A percentile compares a stretch with the other conserved stretches of the same genome.
Conservation (phyloP, 164 flowering plant genomes). For the Chloranthus sessilifolius region DNA sequence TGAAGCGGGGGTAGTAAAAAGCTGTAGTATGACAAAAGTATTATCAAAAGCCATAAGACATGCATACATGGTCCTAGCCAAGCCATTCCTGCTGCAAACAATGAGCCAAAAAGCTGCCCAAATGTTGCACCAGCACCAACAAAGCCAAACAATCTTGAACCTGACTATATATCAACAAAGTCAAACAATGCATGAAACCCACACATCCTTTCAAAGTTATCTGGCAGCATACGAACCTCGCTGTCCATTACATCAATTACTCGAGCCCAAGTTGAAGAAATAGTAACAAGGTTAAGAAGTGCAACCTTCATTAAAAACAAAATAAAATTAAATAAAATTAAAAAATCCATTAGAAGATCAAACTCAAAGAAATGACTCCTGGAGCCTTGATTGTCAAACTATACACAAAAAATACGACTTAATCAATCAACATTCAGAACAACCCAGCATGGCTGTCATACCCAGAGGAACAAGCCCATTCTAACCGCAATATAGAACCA, state of each 20-base stretch:
- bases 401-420: not conserved
- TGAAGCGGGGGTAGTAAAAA: not conserved
- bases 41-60: slow-evolving; percentile 2
- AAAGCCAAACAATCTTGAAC: slow-evolving; percentile 98
- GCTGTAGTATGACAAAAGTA: not conserved
- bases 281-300: slow-evolving; percentile 85
- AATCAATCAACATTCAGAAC: not conserved
- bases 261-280: slow-evolving; percentile 99
- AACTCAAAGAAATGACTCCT: not conserved
- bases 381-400: not conserved
- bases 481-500: slow-evolving; percentile 84
- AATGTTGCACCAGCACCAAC: slow-evolving; percentile 99
- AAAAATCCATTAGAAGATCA: slow-evolving; percentile 7
- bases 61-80: slow-evolving; percentile 89
- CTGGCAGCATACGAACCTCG: slow-evolving; percentile 55
- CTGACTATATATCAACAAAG: slow-evolving; percentile 72
- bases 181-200: slow-evolving; percentile 12
- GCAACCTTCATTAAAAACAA: slow-evolving; percentile 62
- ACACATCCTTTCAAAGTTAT: not conserved
- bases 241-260: slow-evolving; percentile 93
- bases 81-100: slow-evolving; percentile 90
- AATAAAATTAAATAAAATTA: not conserved
- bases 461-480: slow-evolving; percentile 89
- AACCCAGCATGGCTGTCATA: slow-evolving; percentile 31
- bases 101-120: slow-evolving; percentile 93